Conservation (phyloP, 768 basidiomycete genomes). For the Omphalotus guepiniiformis region DNA sequence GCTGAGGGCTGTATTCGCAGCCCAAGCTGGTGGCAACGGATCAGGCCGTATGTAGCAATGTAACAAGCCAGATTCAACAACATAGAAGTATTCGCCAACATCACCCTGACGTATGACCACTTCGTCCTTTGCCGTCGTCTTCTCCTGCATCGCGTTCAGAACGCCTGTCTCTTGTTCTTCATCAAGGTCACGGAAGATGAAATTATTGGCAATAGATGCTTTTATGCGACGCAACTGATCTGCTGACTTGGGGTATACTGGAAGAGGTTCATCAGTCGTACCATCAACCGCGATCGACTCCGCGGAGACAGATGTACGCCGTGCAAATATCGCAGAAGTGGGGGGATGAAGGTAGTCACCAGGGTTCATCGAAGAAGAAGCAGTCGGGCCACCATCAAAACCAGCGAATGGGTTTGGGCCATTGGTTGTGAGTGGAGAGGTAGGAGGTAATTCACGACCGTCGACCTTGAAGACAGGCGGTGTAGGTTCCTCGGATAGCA, state of each 20-base stretch:
- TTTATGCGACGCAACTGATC: slow-evolving; percentile 89
- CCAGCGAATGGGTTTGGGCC: slow-evolving; percentile 44
- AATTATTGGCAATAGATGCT: slow-evolving; percentile 80
- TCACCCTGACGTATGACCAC: slow-evolving; percentile 98
- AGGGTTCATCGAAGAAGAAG: slow-evolving; percentile 36
- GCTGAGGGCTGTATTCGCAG: slow-evolving; percentile 35
- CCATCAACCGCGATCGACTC: slow-evolving; percentile 90
- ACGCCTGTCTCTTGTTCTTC: slow-evolving; percentile 94
- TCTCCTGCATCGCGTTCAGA: slow-evolving; percentile 93
- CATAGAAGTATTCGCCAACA: slow-evolving; percentile 96
- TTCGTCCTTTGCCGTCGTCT: slow-evolving; percentile 61
- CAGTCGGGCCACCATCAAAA: slow-evolving; percentile 43
- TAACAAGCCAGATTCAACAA: slow-evolving; percentile 86
- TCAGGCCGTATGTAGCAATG: slow-evolving; percentile 78
- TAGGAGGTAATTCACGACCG: slow-evolving; percentile 55
- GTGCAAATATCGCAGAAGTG: slow-evolving; percentile 75
- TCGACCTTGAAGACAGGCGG: slow-evolving; percentile 60
- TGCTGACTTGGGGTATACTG: slow-evolving; percentile 71
- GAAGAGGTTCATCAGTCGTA: slow-evolving; percentile 59
- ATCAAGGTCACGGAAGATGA: slow-evolving; percentile 94
- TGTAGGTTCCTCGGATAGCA: slow-evolving; percentile 50
- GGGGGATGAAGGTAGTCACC: slow-evolving; percentile 72
- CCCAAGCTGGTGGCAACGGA: slow-evolving; percentile 57
- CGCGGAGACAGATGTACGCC: slow-evolving; percentile 92
- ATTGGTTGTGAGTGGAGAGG: slow-evolving; percentile 51